Evolutionary conservation across 1,139 yeast species (phyloP), one percentile per base, ranked within the genome.

Genomic region (Magnusiomyces magnusii): DNA sequence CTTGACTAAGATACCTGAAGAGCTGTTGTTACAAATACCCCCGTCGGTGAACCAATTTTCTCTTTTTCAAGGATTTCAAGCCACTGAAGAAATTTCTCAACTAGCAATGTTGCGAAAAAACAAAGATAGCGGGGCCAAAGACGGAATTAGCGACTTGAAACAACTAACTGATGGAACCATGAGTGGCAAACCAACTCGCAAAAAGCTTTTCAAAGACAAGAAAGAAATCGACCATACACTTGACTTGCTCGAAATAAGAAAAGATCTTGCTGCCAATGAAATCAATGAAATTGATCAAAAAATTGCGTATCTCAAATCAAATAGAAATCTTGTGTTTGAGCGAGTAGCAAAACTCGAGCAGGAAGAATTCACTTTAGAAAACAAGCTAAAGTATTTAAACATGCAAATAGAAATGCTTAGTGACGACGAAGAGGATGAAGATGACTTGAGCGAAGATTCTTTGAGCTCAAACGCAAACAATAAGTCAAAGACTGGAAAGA

Each of bases 1-100:
- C n/a, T 66, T 77, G 53, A 76, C 80, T 39, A 73, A 77, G 57
- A 75, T 85, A 25, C 79, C 86, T 3, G 86, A 83, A 61, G 86
- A 83, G 49, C 65, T 84, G 62, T 73, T 85, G 54, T 68, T 72
- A 17, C 81, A 82, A 56, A 71, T 84, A 13, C 85, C 86, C 1
- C 66, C 63, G 51, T 64, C 68, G 25, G 66, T 66, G 34, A 64
- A 68, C 44, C 60, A 65, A 51, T 82, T 77, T 66, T 81, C 88
- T 1, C 71, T 86, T 23, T 84, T 80, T 65, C 89, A 86, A 68
- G 91, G 90, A 0, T 86, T 85, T 66, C 79, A 76, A 63, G 89
- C 88, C 0, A 76, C 81, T 0, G 58, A 60, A 13, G 53, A 28
- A 19, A 49, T 53, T 2, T 31, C 58, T 1, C 55, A 52, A 7